Evolutionary conservation across 495 filamentous ascomycete species (phyloP), one percentile per base, ranked within the genome.

Genomic region (Cenococcum geophilum): DNA sequence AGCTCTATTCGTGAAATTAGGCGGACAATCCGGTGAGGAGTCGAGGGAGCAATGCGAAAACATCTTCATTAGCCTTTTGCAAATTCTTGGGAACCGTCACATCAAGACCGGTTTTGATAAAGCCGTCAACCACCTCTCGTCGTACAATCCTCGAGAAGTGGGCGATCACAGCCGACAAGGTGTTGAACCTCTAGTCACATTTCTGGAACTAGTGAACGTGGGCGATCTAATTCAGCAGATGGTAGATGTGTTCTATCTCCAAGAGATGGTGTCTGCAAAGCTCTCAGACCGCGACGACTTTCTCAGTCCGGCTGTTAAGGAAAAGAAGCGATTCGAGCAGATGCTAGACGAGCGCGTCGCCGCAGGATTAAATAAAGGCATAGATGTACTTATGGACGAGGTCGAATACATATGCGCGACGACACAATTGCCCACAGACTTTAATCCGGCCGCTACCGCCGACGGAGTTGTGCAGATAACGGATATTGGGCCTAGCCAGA

Each of bases 151-250:
- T 45, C 86, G 92, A 21, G 86, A 93, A 68, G 88, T 90, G 42
- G 85, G 82, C 35, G 83, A 89, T 54, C 85, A 91, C 60, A 82
- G 83, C 61, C 72, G 76, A 40, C 70, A 80, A 59, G 90, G 89
- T 11, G 93, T 97, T 22, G 89, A 89, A 49, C 95, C 95, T 1
- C 80, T 99, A 0, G 89, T 97, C 12, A 97, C 89, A 5, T 99
- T 99, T 68, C 82, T 99, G 48, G 95, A 99, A 72, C 82, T 99
- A 55, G 95, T 97, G 69, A 97, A 97, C 70, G 91, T 99, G 3
- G 95, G 95, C 55, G 95, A 99, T 73, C 81, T 99, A 18, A 99
- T 99, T 62, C 87, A 95, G 53, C 95, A 99, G 70, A 99, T 99
- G 95, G 82, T 99, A 58, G 95, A 99, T 68, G 91, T 99, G 20